These are phyloP conservation scores for Thalassia testudinum DNA, from an alignment of 116 monocot species.

Conservation along the genomic window DNA sequence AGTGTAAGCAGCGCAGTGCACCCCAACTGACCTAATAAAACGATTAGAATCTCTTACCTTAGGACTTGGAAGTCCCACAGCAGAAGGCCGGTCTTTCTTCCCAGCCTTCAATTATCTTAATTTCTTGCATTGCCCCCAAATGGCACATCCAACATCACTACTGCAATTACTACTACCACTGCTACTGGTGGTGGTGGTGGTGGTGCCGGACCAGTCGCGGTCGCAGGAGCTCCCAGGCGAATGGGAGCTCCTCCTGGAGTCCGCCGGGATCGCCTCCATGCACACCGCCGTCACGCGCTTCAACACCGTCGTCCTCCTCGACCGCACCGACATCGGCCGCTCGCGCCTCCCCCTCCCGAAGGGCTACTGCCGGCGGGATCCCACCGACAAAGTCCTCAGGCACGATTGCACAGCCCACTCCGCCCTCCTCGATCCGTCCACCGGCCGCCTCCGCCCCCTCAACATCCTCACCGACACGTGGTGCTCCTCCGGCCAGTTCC, in stretches of 20 bases:
- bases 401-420: slow-evolving; percentile 62
- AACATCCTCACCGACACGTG: slow-evolving; percentile 41
- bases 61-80: too few species aligned
- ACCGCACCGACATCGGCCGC: slow-evolving; percentile 62
- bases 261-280: slow-evolving; percentile 72
- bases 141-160: too few species aligned
- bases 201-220: too few species aligned
- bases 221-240: slow-evolving; percentile 36
- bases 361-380: slow-evolving; percentile 10
- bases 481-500: slow-evolving; percentile 63
- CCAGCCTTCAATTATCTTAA: too few species aligned
- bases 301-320: slow-evolving; percentile 55
- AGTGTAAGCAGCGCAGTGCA: too few species aligned
- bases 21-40: too few species aligned
- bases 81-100: too few species aligned
- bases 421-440: slow-evolving; percentile 36
- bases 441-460: slow-evolving; percentile 37
- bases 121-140: too few species aligned
- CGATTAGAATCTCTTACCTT: too few species aligned
- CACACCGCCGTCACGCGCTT: slow-evolving; percentile 59
- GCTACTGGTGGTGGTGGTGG: too few species aligned
- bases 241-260: slow-evolving; percentile 45
- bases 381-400: slow-evolving; percentile 11
- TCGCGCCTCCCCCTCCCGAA: slow-evolving; percentile 23
- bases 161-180: too few species aligned